phyloP scores from a whole-genome alignment of 768 basidiomycete species.

The Mycena alexandri region DNA sequence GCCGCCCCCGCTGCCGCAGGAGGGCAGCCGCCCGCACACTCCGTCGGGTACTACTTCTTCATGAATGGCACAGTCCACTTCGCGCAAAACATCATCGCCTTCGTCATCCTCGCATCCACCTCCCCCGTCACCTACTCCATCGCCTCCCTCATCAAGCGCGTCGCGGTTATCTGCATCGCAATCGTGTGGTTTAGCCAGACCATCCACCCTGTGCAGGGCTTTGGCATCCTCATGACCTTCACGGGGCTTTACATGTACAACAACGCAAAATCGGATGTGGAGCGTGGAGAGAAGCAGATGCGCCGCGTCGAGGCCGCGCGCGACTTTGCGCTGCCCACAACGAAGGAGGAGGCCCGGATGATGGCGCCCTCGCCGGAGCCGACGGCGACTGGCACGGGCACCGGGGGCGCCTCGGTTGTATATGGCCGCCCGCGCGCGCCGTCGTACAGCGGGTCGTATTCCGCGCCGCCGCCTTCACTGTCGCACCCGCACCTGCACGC shows the following conservation, averaged over 20 bases:
- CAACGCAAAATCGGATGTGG: slow-evolving; percentile 91
- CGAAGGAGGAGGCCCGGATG: slow-evolving; percentile 69
- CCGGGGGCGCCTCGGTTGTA: slow-evolving; percentile 48
- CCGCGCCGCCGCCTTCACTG: not conserved
- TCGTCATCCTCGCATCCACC: slow-evolving; percentile 94
- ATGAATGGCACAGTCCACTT: slow-evolving; percentile 98
- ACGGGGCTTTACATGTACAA: slow-evolving; percentile 97
- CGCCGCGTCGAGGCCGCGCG: slow-evolving; percentile 79
- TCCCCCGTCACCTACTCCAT: slow-evolving; percentile 99
- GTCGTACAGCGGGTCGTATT: slow-evolving; percentile 38
- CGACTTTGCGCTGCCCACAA: slow-evolving; percentile 77
- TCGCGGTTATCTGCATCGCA: slow-evolving; percentile 97
- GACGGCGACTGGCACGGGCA: slow-evolving; percentile 51
- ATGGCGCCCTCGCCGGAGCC: slow-evolving; percentile 56
- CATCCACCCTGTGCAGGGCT: slow-evolving; percentile 85
- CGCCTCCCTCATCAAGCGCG: slow-evolving; percentile 97
- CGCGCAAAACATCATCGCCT: slow-evolving; percentile 97
- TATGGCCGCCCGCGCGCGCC: slow-evolving; percentile 54
- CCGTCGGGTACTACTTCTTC: slow-evolving; percentile 85
- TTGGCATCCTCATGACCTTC: slow-evolving; percentile 94
- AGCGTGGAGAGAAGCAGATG: slow-evolving; percentile 91
- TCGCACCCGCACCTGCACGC: slow-evolving; percentile 11
- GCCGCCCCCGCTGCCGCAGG: slow-evolving; percentile 41
- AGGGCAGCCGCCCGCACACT: slow-evolving; percentile 67
- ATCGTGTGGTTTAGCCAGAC: slow-evolving; percentile 96